Conservation (phyloP, 2,329 filamentous ascomycete species). For the Colletotrichum cordylinicola region DNA sequence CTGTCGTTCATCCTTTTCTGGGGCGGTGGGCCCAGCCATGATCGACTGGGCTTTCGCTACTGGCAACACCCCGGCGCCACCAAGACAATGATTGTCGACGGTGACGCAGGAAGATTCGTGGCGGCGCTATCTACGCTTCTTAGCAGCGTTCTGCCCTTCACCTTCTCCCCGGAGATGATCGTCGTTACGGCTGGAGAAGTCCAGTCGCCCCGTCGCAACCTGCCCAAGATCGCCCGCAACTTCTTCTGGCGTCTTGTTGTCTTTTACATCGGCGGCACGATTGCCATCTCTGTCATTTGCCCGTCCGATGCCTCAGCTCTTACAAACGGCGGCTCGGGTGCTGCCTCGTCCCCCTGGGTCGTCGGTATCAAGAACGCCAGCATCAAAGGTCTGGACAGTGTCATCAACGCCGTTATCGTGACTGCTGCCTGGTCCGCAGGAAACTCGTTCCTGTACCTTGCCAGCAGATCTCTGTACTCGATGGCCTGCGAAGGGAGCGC, state of each 20-base stretch:
- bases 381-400: slow-evolving; percentile 55
- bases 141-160: slow-evolving; percentile 23
- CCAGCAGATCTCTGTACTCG: slow-evolving; percentile 51
- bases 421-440: slow-evolving; percentile 54
- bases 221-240: slow-evolving; percentile 27
- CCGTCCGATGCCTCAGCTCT: slow-evolving; percentile 56
- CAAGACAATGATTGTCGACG: neutral
- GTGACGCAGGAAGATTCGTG: slow-evolving; percentile 20
- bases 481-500: neutral
- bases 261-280: slow-evolving; percentile 54
- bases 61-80: slow-evolving; percentile 13
- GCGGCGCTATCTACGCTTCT: slow-evolving; percentile 13
- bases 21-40: slow-evolving; percentile 21
- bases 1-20: slow-evolving; percentile 52
- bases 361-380: slow-evolving; percentile 57
- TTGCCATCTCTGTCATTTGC: slow-evolving; percentile 58
- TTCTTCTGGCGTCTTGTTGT: slow-evolving; percentile 30
- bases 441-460: slow-evolving; percentile 61
- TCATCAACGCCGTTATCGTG: slow-evolving; percentile 60
- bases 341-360: slow-evolving; percentile 53
- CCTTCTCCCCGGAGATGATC: slow-evolving; percentile 23
- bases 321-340: slow-evolving; percentile 18
- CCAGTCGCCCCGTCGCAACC: slow-evolving; percentile 50
- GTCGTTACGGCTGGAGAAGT: slow-evolving; percentile 28
- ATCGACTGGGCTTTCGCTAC: slow-evolving; percentile 24